Evolutionary conservation across 176 grass and related monocot genomes (phyloP).

Genomic region (Coix lacrymajobi): DNA sequence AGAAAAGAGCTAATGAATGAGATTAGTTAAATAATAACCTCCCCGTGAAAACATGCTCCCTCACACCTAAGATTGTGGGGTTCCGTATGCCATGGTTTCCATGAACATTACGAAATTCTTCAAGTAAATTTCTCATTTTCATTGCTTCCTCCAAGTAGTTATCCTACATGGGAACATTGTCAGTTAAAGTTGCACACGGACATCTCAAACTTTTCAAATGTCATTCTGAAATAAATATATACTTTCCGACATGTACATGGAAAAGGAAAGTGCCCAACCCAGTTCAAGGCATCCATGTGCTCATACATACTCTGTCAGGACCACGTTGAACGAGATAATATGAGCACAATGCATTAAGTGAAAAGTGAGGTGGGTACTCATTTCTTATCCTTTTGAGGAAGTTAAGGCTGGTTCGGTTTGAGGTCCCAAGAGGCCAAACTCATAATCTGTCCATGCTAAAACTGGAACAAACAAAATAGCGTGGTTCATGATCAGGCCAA

Average conservation of each 20-base stretch:
- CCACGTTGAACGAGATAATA: neutral
- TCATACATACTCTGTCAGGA: neutral
- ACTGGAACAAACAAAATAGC: neutral
- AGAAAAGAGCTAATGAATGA: constrained; percentile 25
- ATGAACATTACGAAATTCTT: constrained; percentile 55
- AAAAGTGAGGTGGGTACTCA: neutral
- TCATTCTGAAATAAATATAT: neutral
- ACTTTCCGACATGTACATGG: neutral
- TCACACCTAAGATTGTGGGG: constrained; percentile 92
- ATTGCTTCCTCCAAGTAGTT: constrained; percentile 97
- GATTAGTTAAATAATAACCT: constrained; percentile 50
- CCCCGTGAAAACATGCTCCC: constrained; percentile 96
- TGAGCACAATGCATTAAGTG: neutral
- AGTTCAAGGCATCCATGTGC: neutral
- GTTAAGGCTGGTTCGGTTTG: neutral
- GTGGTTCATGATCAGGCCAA: neutral
- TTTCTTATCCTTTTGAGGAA: neutral
- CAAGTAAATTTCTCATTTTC: constrained; percentile 98
- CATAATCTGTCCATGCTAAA: neutral
- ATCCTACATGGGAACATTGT: constrained; percentile 44
- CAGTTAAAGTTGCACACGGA: constrained; percentile 2
- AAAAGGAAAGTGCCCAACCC: neutral
- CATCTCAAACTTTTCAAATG: neutral
- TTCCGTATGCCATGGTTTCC: constrained; percentile 57
- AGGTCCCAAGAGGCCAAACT: neutral